Conservation (phyloP, 345 rosid species). For the Arabidopsis suecica region DNA sequence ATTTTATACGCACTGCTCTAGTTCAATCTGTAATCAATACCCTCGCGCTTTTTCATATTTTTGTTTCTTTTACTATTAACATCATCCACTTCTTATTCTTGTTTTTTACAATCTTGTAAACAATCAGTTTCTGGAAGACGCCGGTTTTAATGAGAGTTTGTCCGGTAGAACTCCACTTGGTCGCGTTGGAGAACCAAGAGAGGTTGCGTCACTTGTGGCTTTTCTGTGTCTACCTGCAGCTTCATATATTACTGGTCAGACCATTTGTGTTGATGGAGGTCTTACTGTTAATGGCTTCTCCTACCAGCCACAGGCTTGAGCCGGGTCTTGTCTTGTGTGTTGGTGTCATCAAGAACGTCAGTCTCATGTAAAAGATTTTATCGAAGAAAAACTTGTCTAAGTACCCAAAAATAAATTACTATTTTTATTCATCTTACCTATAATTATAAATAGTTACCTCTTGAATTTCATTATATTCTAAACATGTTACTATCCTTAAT, state of each 20-base stretch:
- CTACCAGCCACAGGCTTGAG: constrained; percentile 31
- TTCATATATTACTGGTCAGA: constrained; percentile 65
- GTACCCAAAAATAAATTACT: too few species aligned
- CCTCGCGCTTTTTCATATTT: not conserved
- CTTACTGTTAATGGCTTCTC: constrained; percentile 51
- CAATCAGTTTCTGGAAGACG: constrained; percentile 16
- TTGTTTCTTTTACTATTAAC: not conserved
- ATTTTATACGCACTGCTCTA: constrained; percentile 50
- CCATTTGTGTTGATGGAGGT: constrained; percentile 64
- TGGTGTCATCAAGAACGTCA: not conserved
- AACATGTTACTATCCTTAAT: too few species aligned
- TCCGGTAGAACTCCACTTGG: constrained; percentile 50
- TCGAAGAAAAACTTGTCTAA: too few species aligned
- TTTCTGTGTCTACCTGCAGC: constrained; percentile 64
- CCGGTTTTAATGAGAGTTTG: constrained; percentile 5
- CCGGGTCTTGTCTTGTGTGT: not conserved
- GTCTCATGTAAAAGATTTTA: too few species aligned
- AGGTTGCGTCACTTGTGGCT: constrained; percentile 58
- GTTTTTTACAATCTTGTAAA: not conserved
- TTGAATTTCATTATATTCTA: too few species aligned
- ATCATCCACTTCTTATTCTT: not conserved
- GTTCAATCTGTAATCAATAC: constrained; percentile 21
- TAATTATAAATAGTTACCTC: too few species aligned
- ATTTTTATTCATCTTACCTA: too few species aligned
- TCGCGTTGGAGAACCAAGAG: constrained; percentile 53